These are phyloP conservation scores for Cystobasidium onofrii DNA, from an alignment of 768 basidiomycete genomes.

Conservation along the genomic window DNA sequence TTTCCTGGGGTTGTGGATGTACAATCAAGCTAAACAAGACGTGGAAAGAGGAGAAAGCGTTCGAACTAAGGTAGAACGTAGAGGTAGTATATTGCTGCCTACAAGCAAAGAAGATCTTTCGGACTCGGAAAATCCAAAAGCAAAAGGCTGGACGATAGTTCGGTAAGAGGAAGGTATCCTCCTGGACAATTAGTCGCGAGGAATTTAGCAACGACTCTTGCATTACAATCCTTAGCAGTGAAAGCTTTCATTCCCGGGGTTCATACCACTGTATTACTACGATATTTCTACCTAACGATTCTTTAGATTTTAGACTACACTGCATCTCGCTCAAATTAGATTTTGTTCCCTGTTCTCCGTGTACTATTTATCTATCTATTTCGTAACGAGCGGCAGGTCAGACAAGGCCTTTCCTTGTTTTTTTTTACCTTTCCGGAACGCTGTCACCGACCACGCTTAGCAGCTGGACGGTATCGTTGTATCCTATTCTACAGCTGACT, in stretches of 20 bases:
- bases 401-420: too few species aligned
- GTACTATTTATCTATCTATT: too few species aligned
- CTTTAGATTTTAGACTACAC: neutral
- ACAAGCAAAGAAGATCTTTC: constrained; percentile 35
- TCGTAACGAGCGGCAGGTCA: too few species aligned
- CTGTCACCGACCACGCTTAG: too few species aligned
- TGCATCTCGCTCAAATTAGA: neutral
- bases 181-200: neutral
- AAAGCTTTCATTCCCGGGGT: neutral
- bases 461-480: too few species aligned
- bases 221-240: neutral
- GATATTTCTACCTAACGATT: neutral
- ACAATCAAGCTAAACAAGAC: constrained; percentile 86
- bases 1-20: constrained; percentile 85
- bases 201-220: neutral
- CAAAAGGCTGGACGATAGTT: constrained; percentile 20
- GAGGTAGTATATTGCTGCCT: constrained; percentile 34
- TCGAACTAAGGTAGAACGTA: constrained; percentile 38
- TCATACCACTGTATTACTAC: neutral
- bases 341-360: neutral
- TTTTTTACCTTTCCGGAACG: too few species aligned
- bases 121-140: neutral
- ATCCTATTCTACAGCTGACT: too few species aligned
- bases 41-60: constrained; percentile 74
- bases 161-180: neutral